Conservation (phyloP, 805 yeast genomes). For the Wickerhamiella nectarea region DNA sequence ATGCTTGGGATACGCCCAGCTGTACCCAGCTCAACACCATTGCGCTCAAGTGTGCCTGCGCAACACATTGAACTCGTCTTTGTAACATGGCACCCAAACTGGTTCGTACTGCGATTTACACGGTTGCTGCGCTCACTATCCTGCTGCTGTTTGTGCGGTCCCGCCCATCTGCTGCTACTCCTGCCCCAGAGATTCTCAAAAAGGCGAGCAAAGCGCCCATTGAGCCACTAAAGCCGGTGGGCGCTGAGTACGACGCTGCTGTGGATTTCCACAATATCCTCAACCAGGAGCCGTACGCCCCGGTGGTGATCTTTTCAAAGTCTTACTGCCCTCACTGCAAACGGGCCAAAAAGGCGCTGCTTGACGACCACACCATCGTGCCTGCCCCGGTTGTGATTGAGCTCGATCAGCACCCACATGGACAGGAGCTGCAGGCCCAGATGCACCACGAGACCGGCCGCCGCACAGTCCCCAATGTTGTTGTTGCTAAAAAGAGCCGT, state of each 20-base stretch:
- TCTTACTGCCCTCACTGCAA: slow-evolving; percentile 61
- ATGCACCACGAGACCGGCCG: slow-evolving; percentile 60
- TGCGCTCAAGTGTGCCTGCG: too few relatives aligned
- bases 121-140: neutral
- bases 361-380: slow-evolving; percentile 47
- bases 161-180: neutral
- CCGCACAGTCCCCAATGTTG: slow-evolving; percentile 78
- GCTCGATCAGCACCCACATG: slow-evolving; percentile 67
- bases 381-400: slow-evolving; percentile 71
- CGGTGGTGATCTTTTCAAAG: slow-evolving; percentile 37
- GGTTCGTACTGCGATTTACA: slow-evolving; percentile 2
- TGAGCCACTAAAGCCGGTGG: slow-evolving; percentile 1
- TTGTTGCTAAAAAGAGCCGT: slow-evolving; percentile 56
- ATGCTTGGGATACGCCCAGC: too few relatives aligned
- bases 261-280: slow-evolving; percentile 11
- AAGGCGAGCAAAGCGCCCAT: neutral
- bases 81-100: slow-evolving; percentile 1
- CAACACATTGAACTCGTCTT: too few relatives aligned
- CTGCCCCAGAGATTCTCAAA: neutral
- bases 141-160: neutral
- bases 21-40: too few relatives aligned
- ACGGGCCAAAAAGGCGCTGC: slow-evolving; percentile 52
- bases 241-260: slow-evolving; percentile 3
- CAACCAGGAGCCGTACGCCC: slow-evolving; percentile 13
- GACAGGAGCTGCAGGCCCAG: slow-evolving; percentile 59